Evolutionary conservation across 371 early-diverging fungal genomes (phyloP).

Genomic region (Syncephalastrum racemosum): DNA sequence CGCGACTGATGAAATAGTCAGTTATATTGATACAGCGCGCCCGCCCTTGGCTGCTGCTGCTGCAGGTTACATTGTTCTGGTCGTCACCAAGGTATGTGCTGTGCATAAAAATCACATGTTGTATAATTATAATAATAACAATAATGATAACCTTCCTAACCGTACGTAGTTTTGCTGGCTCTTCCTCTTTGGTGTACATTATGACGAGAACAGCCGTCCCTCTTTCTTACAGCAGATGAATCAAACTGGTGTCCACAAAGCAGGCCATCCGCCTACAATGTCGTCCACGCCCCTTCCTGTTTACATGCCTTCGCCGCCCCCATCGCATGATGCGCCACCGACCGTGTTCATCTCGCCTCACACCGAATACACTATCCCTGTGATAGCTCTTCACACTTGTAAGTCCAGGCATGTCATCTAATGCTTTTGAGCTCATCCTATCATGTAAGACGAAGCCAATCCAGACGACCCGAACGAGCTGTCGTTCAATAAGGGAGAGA

Average conservation of each 20-base stretch:
- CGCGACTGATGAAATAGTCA: slow-evolving; percentile 25
- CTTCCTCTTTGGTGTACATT: slow-evolving; percentile 34
- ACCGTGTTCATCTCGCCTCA: slow-evolving; percentile 35
- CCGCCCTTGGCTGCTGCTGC: slow-evolving; percentile 21
- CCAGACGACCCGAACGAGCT: slow-evolving; percentile 88
- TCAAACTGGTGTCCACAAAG: neutral
- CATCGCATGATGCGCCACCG: slow-evolving; percentile 10
- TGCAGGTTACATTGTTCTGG: slow-evolving; percentile 32
- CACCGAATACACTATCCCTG: slow-evolving; percentile 35
- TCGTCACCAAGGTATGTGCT: slow-evolving; percentile 29
- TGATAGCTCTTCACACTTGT: slow-evolving; percentile 43
- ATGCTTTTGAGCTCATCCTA: neutral
- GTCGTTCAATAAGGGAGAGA: slow-evolving; percentile 83
- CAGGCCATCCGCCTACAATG: slow-evolving; percentile 3
- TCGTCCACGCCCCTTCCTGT: slow-evolving; percentile 2
- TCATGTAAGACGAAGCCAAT: slow-evolving; percentile 64
- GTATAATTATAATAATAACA: neutral
- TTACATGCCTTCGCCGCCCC: slow-evolving; percentile 10
- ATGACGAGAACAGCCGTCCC: slow-evolving; percentile 16
- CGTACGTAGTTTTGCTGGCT: slow-evolving; percentile 31
- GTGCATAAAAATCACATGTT: no score
- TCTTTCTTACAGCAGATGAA: neutral
- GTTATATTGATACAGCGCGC: slow-evolving; percentile 18
- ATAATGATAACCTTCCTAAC: neutral
- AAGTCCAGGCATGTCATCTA: slow-evolving; percentile 16